These are phyloP conservation scores for Kwoniella mangroviensis DNA, from an alignment of 768 basidiomycete species.

Conservation along the genomic window DNA sequence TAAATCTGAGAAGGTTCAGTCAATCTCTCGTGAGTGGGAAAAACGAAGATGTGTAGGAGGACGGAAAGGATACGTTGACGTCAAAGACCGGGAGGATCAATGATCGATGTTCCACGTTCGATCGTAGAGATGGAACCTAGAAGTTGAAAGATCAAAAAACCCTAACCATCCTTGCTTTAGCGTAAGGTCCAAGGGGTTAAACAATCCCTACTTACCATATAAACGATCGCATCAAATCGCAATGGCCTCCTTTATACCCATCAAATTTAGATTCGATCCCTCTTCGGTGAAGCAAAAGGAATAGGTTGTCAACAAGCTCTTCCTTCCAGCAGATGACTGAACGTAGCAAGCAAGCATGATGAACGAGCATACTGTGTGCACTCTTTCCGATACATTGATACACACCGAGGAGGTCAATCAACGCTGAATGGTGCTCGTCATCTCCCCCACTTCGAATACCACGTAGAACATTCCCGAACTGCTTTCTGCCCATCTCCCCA, in stretches of 20 bases:
- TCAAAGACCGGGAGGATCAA: neutral
- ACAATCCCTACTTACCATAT: neutral
- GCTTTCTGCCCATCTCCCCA: neutral
- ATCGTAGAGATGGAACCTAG: neutral
- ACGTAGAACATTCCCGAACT: neutral
- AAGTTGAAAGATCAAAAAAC: neutral
- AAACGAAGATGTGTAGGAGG: neutral
- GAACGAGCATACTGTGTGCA: too few species aligned
- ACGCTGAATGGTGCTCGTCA: neutral
- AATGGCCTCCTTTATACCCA: neutral
- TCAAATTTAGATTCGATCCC: neutral
- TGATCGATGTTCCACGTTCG: neutral
- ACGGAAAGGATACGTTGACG: neutral
- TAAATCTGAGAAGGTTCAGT: neutral
- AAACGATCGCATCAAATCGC: neutral
- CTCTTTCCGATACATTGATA: too few species aligned
- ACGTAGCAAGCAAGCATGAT: too few species aligned
- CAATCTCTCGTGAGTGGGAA: neutral
- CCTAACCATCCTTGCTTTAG: neutral
- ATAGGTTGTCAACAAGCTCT: too few species aligned
- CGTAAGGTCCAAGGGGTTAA: neutral
- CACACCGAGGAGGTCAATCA: too few species aligned
- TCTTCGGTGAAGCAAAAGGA: neutral
- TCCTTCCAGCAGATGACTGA: too few species aligned
- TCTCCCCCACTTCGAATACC: neutral